A percentile compares a stretch with the other conserved stretches of the same genome.
Evolutionary conservation across 176 grass and related monocot species (phyloP).

Genomic region (Coix lacrymajobi): DNA sequence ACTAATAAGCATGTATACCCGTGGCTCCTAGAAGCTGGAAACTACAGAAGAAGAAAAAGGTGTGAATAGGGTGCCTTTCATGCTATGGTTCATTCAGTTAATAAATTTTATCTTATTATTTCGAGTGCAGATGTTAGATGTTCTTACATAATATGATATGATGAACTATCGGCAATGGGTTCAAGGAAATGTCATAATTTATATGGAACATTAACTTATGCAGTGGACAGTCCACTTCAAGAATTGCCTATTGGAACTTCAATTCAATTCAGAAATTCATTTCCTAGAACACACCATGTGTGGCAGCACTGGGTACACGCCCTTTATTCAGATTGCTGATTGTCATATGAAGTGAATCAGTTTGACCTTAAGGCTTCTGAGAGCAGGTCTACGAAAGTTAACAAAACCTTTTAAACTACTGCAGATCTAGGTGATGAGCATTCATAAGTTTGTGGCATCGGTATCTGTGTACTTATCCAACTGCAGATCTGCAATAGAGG

Average conservation of each 20-base stretch:
- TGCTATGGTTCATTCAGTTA: neutral
- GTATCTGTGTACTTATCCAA: conserved; percentile 4
- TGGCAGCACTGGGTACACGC: neutral
- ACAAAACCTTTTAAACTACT: neutral
- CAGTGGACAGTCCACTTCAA: neutral
- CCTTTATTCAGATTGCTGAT: neutral
- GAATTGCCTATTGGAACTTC: neutral
- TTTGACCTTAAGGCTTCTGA: neutral
- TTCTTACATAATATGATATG: neutral
- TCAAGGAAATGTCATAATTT: neutral
- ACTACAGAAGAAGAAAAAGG: neutral
- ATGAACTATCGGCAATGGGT: neutral
- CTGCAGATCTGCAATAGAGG: neutral
- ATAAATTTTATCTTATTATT: neutral
- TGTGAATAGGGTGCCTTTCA: neutral
- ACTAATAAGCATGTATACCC: neutral
- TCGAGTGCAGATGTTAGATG: neutral
- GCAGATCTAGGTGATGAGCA: neutral
- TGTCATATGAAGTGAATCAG: neutral
- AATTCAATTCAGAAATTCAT: neutral
- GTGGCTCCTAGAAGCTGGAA: neutral
- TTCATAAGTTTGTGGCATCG: neutral
- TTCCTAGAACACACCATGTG: neutral
- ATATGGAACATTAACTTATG: neutral
- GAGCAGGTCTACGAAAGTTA: neutral